Evolutionary conservation across 2,329 filamentous ascomycete genomes (phyloP), one percentile per base, ranked within the genome.

Genomic region (Fusarium avenaceum): DNA sequence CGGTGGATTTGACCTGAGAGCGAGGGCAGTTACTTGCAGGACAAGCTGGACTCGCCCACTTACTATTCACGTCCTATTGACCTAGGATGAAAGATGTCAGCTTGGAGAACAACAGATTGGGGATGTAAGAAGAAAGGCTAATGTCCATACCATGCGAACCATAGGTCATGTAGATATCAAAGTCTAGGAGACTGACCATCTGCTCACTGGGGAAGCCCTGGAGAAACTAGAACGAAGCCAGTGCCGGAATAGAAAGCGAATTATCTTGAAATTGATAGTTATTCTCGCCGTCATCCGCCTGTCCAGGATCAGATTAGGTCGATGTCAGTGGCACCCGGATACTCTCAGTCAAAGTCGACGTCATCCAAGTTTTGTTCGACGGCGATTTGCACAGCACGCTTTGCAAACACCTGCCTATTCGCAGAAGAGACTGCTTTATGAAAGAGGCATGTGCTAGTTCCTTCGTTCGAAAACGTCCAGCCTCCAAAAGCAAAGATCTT

Each of bases 271-370:
- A 57, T 33, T 71, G 69, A 10, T 70, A 50, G 9, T 67, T 59
- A 19, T 71, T 73, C 42, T 44, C 11, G 57, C 38, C 30, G 4
- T 53, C 66, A 1, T 73, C 57, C 1, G 59, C 53, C 0, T 56
- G 40, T 4, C 72, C 79, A 2, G 69, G 17, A 0, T 77, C 77
- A 20, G 79, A 76, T 5, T 52, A 19, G 71, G 0, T 72, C 72
- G 9, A 40, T 32, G 6, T 79, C 64, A 19, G 75, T 74, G 0
- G 64, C 62, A 4, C 66, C 70, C 1, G 75, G 76, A 30, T 82
- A 82, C 49, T 81, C 80, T 82, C 81, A 85, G 57, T 82, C 80
- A 28, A 81, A 65, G 57, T 82, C 80, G 3, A 82, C 56, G 0
- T 81, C 80, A 22, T 22, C 22, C 22, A 22, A 22, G 6, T 22